Percentiles rank a stretch among this genome's conserved stretches.
Conservation (phyloP, 768 basidiomycete species). For the Chlorophyllum brunneum region DNA sequence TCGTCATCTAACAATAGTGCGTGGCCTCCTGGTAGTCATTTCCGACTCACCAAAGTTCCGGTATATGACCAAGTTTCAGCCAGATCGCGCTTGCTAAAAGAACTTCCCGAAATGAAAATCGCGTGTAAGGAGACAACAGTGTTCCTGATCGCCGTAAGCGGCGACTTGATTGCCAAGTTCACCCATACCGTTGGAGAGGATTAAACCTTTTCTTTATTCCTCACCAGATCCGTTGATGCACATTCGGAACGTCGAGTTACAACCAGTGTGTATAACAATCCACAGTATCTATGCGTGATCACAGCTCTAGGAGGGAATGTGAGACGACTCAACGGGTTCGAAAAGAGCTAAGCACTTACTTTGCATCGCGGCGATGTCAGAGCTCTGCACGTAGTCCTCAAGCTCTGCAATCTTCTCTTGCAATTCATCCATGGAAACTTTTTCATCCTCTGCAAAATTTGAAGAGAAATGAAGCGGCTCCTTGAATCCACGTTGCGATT, state of each 20-base stretch:
- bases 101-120: slow-evolving; percentile 10
- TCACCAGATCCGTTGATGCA: not conserved
- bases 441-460: slow-evolving; percentile 77
- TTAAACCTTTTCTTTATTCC: not conserved
- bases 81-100: not conserved
- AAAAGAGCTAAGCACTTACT: slow-evolving; percentile 43
- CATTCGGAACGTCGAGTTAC: not conserved
- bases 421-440: slow-evolving; percentile 87
- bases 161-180: slow-evolving; percentile 1
- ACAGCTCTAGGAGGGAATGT: slow-evolving; percentile 13
- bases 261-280: not conserved
- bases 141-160: slow-evolving; percentile 18
- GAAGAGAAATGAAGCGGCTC: not conserved
- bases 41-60: slow-evolving; percentile 7
- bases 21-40: slow-evolving; percentile 5
- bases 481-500: not conserved
- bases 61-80: slow-evolving; percentile 5
- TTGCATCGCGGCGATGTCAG: slow-evolving; percentile 92
- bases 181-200: not conserved
- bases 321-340: not conserved
- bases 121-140: slow-evolving; percentile 5
- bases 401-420: slow-evolving; percentile 87
- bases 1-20: not conserved
- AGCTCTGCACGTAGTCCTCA: slow-evolving; percentile 87
- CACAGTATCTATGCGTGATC: not conserved